These are phyloP conservation scores for Puccinia hordei DNA, from an alignment of 1,284 basidiomycete genomes.

Conservation along the genomic window DNA sequence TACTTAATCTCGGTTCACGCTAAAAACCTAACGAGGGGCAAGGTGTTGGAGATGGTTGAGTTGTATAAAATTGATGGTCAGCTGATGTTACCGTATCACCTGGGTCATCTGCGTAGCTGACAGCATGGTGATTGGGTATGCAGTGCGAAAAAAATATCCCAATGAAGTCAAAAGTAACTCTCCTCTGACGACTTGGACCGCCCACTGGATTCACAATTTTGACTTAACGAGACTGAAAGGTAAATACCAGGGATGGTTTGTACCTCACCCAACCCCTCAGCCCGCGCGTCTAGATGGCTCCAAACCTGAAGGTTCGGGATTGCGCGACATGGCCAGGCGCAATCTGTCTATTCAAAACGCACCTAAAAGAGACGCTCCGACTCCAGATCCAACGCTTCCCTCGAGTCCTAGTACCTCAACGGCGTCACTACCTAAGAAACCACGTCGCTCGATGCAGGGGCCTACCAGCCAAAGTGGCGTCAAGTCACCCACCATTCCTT, in stretches of 20 bases:
- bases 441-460: conserved; percentile 1
- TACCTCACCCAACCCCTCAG: conserved; percentile 27
- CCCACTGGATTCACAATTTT: conserved; percentile 31
- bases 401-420: conserved; percentile 4
- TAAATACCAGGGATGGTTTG: conserved; percentile 40
- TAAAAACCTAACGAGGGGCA: conserved; percentile 18
- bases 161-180: conserved; percentile 48
- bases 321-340: conserved; percentile 17
- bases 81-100: neutral
- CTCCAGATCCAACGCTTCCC: conserved; percentile 3
- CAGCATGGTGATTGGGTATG: neutral
- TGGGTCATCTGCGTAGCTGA: neutral
- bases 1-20: conserved; percentile 35
- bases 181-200: conserved; percentile 6
- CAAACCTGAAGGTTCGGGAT: neutral
- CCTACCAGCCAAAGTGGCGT: neutral
- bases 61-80: conserved; percentile 44
- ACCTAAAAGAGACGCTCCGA: neutral
- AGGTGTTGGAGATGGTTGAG: conserved; percentile 43
- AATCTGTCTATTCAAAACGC: neutral
- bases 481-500: conserved; percentile 2
- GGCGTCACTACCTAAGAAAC: conserved; percentile 13
- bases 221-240: conserved; percentile 23
- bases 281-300: neutral
- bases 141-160: conserved; percentile 34